These are phyloP conservation scores for Aurantiochytrium sp. DNA, from an alignment of 108 stramenopile species.

Conservation along the genomic window DNA sequence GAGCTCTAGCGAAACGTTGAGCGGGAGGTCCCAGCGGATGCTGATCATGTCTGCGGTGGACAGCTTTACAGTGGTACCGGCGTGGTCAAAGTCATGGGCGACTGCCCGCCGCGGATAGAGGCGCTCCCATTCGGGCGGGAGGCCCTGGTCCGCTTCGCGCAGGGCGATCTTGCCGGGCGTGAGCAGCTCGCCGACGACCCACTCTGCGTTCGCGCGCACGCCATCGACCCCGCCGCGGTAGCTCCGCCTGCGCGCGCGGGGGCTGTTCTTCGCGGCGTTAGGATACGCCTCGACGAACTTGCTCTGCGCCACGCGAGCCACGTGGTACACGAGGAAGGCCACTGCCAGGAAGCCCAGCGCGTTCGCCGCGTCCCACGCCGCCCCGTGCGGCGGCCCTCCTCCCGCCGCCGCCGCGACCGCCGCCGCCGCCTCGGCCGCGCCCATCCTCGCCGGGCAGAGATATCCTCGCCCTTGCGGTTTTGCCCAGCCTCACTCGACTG, in stretches of 20 bases:
- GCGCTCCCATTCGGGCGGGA: not conserved
- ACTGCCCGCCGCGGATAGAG: not conserved
- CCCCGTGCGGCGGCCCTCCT: too few relatives aligned
- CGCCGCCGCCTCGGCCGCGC: not conserved
- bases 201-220: not conserved
- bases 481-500: too few relatives aligned
- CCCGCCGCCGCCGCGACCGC: too few relatives aligned
- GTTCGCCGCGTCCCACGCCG: not conserved
- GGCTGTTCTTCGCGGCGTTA: not conserved
- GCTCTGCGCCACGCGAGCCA: not conserved
- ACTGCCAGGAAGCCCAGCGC: not conserved
- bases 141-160: not conserved
- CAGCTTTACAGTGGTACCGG: not conserved
- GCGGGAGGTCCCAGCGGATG: not conserved
- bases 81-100: not conserved
- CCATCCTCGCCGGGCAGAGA: not conserved
- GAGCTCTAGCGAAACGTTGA: not conserved
- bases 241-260: not conserved
- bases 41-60: conserved; percentile 1
- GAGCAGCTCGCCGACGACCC: not conserved
- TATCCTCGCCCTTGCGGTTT: not conserved
- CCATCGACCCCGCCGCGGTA: not conserved
- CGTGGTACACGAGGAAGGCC: not conserved
- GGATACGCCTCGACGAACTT: not conserved
- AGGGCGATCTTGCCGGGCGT: not conserved